Evolutionary conservation across 2,329 filamentous ascomycete genomes (phyloP), one percentile per base, ranked within the genome.

Genomic region (Apiospora saccharicola): DNA sequence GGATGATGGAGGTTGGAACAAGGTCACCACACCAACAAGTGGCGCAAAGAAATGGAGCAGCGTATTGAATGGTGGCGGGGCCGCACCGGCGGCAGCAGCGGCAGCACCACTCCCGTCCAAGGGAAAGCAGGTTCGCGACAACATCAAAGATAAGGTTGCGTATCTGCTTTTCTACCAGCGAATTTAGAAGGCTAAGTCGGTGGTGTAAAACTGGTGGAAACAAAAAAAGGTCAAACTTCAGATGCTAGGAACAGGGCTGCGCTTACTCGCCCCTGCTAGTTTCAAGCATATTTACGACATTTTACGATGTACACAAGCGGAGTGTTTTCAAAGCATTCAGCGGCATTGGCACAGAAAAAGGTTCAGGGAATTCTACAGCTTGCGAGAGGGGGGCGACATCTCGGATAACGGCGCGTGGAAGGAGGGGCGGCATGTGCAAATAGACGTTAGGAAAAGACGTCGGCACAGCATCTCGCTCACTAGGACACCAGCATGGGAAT

Each of bases 131-230:
- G 74, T 85, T 80, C 87, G 90, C 82, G 90, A 91, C 77, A 89
- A 84, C 76, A 89, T 93, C 80, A 94, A 94, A 83, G 96, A 98
- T 82, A 98, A 97, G 87, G 96, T 98, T 72, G 96, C 96, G 4
- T 99, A 99, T 83, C 90, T 99, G 76, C 85, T 99, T 79, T 97
- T 99, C 84, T 99, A 99, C 82, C 93, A 98, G 85, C 91, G 90
- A 78, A 89, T 96, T 73, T 90, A 76, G 49, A 49, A 68, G 16
- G 12, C 5, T 37, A 43, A 1, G 24, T 13, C 46, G 49, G 26
- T 22, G 49, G 30, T 51, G 68, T 44, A 57, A 70, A 49, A 41
- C 7, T 47, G 43, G 68, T 46, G 34, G 68, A 49, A 70, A 49
- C 30, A 26, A 57, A 57, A 51, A 70, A 68, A 47, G 30, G 46